These are phyloP conservation scores for Globisporangium sylvaticum DNA, from an alignment of 352 stramenopile genomes.

Conservation along the genomic window DNA sequence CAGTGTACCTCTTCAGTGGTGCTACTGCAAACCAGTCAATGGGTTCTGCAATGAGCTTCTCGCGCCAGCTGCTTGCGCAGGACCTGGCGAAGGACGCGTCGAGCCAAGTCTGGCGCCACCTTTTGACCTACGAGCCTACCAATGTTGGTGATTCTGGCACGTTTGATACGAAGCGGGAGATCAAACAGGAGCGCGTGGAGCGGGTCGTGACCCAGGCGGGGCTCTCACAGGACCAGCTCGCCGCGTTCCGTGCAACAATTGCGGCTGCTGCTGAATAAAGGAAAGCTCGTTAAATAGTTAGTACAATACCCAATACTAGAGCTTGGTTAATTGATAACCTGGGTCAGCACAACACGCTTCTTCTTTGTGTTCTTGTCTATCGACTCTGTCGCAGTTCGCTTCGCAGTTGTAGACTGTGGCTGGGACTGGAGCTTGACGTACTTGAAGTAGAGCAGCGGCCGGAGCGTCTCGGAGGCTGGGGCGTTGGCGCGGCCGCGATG, in stretches of 20 bases:
- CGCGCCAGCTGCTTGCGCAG: slow-evolving; percentile 45
- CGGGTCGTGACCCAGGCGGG: slow-evolving; percentile 22
- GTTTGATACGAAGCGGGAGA: background rate
- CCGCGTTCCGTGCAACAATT: slow-evolving; percentile 25
- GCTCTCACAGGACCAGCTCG: slow-evolving; percentile 24
- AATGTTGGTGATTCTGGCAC: too few relatives aligned
- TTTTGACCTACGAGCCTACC: slow-evolving; percentile 45
- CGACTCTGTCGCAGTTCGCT: background rate
- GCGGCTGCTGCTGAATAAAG: background rate
- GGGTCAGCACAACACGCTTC: slow-evolving; percentile 5
- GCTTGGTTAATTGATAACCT: background rate
- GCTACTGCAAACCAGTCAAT: background rate
- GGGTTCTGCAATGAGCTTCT: slow-evolving; percentile 39
- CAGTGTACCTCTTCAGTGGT: slow-evolving; percentile 43
- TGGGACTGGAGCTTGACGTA: slow-evolving; percentile 27
- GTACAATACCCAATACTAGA: background rate
- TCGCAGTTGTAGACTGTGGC: background rate
- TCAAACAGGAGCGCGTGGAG: slow-evolving; percentile 9
- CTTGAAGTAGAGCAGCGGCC: slow-evolving; percentile 73
- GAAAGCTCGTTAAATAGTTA: background rate
- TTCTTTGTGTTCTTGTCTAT: background rate
- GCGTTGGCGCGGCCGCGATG: slow-evolving; percentile 60
- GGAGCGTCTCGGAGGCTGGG: slow-evolving; percentile 28
- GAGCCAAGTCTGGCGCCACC: slow-evolving; percentile 37
- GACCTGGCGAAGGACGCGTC: slow-evolving; percentile 30